These are phyloP conservation scores for Aureobasidium lini DNA, from an alignment of 2,329 filamentous ascomycete genomes.

Conservation along the genomic window DNA sequence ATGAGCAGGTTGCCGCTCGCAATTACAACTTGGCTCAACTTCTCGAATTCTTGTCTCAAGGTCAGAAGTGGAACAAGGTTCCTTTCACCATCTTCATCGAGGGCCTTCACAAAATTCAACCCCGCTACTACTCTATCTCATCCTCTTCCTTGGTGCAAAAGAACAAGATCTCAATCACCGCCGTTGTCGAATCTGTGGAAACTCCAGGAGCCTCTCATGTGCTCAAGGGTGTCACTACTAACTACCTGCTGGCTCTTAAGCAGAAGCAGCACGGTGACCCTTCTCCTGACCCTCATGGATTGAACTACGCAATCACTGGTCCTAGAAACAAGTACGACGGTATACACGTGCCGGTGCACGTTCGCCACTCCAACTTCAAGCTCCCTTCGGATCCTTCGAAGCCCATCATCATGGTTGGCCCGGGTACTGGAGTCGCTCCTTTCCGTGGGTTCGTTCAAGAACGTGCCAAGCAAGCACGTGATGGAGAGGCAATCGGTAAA, in stretches of 20 bases:
- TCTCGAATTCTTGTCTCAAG: constrained; percentile 63
- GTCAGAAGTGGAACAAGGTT: constrained; percentile 70
- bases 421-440: constrained; percentile 91
- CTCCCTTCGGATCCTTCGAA: constrained; percentile 90
- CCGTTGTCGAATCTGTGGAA: constrained; percentile 78
- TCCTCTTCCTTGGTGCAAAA: constrained; percentile 92
- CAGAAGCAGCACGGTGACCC: constrained; percentile 91
- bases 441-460: constrained; percentile 96
- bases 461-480: constrained; percentile 71
- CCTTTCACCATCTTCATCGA: constrained; percentile 95
- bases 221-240: constrained; percentile 92
- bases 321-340: constrained; percentile 97
- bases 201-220: constrained; percentile 69
- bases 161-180: constrained; percentile 90
- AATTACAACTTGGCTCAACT: constrained; percentile 87
- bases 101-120: constrained; percentile 87
- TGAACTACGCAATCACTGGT: constrained; percentile 79
- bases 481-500: constrained; percentile 75
- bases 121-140: constrained; percentile 98
- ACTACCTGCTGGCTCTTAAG: constrained; percentile 90
- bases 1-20: constrained; percentile 70
- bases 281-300: constrained; percentile 70
- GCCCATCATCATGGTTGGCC: constrained; percentile 92
- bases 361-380: constrained; percentile 99
- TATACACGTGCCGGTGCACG: constrained; percentile 87